Conservation (phyloP, 2,329 filamentous ascomycete genomes). For the Hypoxylon rubiginosum region DNA sequence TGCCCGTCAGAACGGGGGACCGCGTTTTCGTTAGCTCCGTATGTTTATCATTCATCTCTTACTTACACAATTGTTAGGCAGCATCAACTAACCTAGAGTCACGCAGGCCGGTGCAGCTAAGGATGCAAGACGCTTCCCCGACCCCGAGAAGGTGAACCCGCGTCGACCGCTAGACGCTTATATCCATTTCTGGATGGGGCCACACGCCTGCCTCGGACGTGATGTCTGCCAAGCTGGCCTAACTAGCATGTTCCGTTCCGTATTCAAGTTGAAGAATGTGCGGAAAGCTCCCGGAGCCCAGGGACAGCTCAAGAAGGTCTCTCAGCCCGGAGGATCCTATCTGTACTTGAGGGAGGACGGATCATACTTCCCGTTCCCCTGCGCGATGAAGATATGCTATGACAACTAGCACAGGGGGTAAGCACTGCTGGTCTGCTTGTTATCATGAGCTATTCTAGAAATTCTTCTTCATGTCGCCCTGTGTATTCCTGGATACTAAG, state of each 20-base stretch:
- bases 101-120: conserved; percentile 62
- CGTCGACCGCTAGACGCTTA: conserved; percentile 74
- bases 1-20: conserved; percentile 68
- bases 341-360: conserved; percentile 77
- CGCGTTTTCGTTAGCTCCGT: conserved; percentile 75
- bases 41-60: conserved; percentile 40
- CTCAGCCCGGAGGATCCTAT: conserved; percentile 66
- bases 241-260: conserved; percentile 75
- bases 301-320: conserved; percentile 76
- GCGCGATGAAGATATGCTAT: conserved; percentile 56
- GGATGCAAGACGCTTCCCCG: conserved; percentile 71
- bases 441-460: neutral
- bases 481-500: neutral
- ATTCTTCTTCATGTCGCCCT: too few relatives aligned
- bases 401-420: conserved; percentile 37
- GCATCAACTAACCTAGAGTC: conserved; percentile 1
- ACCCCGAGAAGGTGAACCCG: conserved; percentile 72
- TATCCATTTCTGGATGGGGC: conserved; percentile 73
- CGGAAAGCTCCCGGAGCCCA: conserved; percentile 72
- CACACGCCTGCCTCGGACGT: conserved; percentile 73
- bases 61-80: neutral
- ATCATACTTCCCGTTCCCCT: conserved; percentile 60
- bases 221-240: conserved; percentile 73
- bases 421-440: neutral
- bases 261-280: conserved; percentile 73